Percentiles rank a stretch among this genome's conserved stretches.
Evolutionary conservation across 305 asterid species (phyloP).

Genomic region (Stenogyne calaminthoides): DNA sequence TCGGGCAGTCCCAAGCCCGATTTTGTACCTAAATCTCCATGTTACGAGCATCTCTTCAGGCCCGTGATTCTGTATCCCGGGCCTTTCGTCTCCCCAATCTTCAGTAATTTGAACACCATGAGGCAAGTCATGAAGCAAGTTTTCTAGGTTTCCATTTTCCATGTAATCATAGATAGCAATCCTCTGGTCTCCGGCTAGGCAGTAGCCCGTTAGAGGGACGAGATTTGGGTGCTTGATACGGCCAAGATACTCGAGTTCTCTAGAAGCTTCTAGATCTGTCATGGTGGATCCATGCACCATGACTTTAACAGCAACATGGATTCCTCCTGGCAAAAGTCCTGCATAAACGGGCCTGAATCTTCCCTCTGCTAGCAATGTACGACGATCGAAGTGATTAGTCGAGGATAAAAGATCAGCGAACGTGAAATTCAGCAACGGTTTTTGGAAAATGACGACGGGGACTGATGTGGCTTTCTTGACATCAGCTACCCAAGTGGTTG

Average conservation of each 20-base stretch:
- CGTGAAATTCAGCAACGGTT: conserved; percentile 89
- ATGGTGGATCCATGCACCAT: conserved; percentile 84
- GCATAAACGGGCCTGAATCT: conserved; percentile 88
- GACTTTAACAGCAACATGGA: conserved; percentile 89
- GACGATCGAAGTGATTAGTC: conserved; percentile 76
- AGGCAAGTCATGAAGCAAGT: conserved; percentile 76
- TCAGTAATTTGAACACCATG: conserved; percentile 59
- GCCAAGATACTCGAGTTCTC: conserved; percentile 92
- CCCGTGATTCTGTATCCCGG: conserved; percentile 61
- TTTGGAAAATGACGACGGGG: conserved; percentile 79
- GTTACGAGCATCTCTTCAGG: conserved; percentile 56
- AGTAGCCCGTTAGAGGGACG: conserved; percentile 82
- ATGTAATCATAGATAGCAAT: conserved; percentile 88
- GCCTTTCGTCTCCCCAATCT: conserved; percentile 76
- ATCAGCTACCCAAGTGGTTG: conserved; percentile 94
- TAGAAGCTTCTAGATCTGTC: conserved; percentile 84
- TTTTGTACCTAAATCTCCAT: conserved; percentile 79
- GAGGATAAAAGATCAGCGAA: conserved; percentile 83
- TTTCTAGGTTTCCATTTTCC: conserved; percentile 89
- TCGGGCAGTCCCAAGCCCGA: conserved; percentile 87
- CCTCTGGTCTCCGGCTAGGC: conserved; percentile 94
- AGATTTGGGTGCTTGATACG: conserved; percentile 91
- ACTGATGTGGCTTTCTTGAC: conserved; percentile 80
- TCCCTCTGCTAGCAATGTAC: conserved; percentile 82
- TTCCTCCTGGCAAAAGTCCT: conserved; percentile 79